Evolutionary conservation across 768 basidiomycete genomes (phyloP).

Genomic region (Russula vinacea): DNA sequence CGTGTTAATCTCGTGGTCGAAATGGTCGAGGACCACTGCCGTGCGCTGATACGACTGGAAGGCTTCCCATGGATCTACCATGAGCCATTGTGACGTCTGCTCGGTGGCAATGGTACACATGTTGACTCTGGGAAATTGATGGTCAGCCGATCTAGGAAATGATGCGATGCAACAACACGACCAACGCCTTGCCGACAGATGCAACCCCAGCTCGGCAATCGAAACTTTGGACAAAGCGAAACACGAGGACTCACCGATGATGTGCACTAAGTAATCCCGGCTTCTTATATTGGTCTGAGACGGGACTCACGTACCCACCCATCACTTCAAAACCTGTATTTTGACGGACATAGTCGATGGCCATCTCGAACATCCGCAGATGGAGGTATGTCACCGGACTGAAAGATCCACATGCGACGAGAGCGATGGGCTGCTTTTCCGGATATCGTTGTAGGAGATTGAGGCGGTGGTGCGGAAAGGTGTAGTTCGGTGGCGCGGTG

Average conservation of each 20-base stretch:
- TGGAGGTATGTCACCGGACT: conserved; percentile 96
- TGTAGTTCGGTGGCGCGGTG: conserved; percentile 62
- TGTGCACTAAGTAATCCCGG: conserved; percentile 82
- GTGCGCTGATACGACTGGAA: conserved; percentile 94
- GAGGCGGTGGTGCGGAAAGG: conserved; percentile 67
- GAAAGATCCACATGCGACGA: conserved; percentile 97
- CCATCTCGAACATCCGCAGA: conserved; percentile 99
- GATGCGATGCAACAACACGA: too few species aligned
- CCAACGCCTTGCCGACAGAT: background rate
- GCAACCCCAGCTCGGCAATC: background rate
- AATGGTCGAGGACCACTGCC: conserved; percentile 95
- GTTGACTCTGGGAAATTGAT: conserved; percentile 51
- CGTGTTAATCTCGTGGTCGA: conserved; percentile 91
- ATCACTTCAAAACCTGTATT: conserved; percentile 92
- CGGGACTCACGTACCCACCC: conserved; percentile 94
- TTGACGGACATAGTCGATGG: conserved; percentile 89
- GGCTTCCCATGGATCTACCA: conserved; percentile 98
- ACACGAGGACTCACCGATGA: conserved; percentile 66
- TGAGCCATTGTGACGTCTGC: conserved; percentile 89
- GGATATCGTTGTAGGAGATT: conserved; percentile 54
- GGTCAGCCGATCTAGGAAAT: background rate
- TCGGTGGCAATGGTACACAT: conserved; percentile 90
- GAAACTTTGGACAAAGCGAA: background rate
- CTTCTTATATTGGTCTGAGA: conserved; percentile 96
- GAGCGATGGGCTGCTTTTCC: conserved; percentile 76